Conservation (phyloP, 2,329 filamentous ascomycete species). For the Fusarium newnesense region DNA sequence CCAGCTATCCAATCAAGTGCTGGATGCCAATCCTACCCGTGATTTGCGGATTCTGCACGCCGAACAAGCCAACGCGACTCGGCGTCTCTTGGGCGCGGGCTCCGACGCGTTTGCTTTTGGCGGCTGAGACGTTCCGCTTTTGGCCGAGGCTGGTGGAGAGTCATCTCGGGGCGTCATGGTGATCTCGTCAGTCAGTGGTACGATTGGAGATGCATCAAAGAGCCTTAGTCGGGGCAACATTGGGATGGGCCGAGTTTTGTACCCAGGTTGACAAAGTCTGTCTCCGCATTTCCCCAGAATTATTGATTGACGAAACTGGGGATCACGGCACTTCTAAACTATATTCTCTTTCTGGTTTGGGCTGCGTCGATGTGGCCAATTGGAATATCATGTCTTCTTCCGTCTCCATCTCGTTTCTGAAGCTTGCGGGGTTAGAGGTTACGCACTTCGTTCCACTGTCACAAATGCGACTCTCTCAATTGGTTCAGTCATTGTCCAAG, state of each 20-base stretch:
- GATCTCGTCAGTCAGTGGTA: neutral
- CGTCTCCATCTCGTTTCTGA: neutral
- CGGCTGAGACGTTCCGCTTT: neutral
- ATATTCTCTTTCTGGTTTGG: neutral
- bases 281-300: neutral
- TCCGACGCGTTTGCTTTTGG: neutral
- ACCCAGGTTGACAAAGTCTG: neutral
- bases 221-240: conserved; percentile 1
- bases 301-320: neutral
- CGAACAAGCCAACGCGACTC: conserved; percentile 2
- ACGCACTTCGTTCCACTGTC: neutral
- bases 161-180: neutral
- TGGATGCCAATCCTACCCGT: no score
- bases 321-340: neutral
- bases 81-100: neutral
- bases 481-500: neutral
- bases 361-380: neutral
- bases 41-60: conserved; percentile 16
- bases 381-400: neutral
- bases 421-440: neutral
- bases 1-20: no score
- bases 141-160: neutral
- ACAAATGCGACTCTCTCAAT: neutral
- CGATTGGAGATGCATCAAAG: neutral
- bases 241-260: conserved; percentile 12